Base-by-base conservation (phyloP, 805 yeast genomes). In the Metschnikowia henanensis region DNA sequence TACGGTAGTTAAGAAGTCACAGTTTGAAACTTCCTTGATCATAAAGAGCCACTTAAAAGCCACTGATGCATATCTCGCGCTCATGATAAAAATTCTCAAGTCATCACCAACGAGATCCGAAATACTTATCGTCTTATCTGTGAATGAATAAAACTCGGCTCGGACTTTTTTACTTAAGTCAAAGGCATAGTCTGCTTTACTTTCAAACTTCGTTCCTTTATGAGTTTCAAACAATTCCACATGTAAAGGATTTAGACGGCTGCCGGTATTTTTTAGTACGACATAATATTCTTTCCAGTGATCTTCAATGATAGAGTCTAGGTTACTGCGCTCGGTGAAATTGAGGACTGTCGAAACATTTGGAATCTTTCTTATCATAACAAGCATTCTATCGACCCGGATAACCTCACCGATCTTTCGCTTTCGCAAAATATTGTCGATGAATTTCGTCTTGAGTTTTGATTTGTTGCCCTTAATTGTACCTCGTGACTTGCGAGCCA, bases 201-300 rank as follows among this genome's bases (percentile, higher is more conserved):
- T 52, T 19, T 51, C 50, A 15, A 46, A 48, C 36, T 52, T 46
- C 13, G 38, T 37, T 15, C 72, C 71, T 37, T 65, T 64, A 31
- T 77, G 62, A 3, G 65, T 61, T 10, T 73, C 75, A 62, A 80
- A 84, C 47, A 90, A 77, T 55, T 89, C 90, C 1, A 89, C 47
- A 3, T 70, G 59, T 0, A 88, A 57, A 0, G 95, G 91, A 8
- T 66, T 62, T 2, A 65, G 69, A 0, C 56, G 37, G 45, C 72
- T 64, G 13, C 79, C 81, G 0, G 87, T 80, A n/a, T 78, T 75
- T 46, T 92, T 68, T 1, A 84, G 82, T 2, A 86, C 88, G 2
- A 86, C 84, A 21, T 80, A 66, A 57, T 81, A 87, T 58, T 91
- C 97, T 47, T 75, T 79, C 94, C 97, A 89, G 37, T 89, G 65